Evolutionary conservation across 2,329 filamentous ascomycete genomes (phyloP), one percentile per base, ranked within the genome.

Genomic region (Talaromyces pinophilus): DNA sequence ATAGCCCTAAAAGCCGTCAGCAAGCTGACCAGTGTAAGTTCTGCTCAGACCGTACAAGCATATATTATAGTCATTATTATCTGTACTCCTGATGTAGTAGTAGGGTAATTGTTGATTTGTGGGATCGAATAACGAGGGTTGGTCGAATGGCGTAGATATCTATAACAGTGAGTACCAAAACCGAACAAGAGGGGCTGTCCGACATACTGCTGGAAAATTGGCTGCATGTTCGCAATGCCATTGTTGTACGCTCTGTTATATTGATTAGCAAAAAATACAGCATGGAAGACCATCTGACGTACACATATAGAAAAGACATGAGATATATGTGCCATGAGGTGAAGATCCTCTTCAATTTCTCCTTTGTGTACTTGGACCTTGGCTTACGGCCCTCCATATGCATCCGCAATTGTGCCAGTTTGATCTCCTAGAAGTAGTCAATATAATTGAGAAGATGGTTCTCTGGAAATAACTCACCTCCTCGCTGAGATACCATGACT

Each of bases 291-390:
- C 5, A 1, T 22, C 13, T 22, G 15, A 69, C 78, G 63, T 66
- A 83, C 72, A 90, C 81, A 73, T 90, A 90, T 1, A 89, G 75
- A 0, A 85, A 65, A 0, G 82, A 82, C 3, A 91, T 77, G 0
- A 84, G 70, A 64, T 88, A 90, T 1, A 90, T 86, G 67, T 88
- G 88, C 88, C 88, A 90, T 4, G 84, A 85, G 0, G 81, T 80
- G 64, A 90, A 85, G 17, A 90, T 89, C 70, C 83, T 85, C 74
- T 82, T 82, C 44, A 90, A 70, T 74, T 88, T 89, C 2, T 75
- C 72, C 64, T 76, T 79, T 0, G 82, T 84, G 69, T 83, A 85
- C 1, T 82, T 81, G 46, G 76, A 74, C 62, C 82, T 73, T 19
- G 79, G 74, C 67, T 81, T 74, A 11, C 84, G 75, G 30, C 83